Evolutionary conservation across 768 basidiomycete species (phyloP).

Genomic region (Lanmaoa pseudosensibilis): DNA sequence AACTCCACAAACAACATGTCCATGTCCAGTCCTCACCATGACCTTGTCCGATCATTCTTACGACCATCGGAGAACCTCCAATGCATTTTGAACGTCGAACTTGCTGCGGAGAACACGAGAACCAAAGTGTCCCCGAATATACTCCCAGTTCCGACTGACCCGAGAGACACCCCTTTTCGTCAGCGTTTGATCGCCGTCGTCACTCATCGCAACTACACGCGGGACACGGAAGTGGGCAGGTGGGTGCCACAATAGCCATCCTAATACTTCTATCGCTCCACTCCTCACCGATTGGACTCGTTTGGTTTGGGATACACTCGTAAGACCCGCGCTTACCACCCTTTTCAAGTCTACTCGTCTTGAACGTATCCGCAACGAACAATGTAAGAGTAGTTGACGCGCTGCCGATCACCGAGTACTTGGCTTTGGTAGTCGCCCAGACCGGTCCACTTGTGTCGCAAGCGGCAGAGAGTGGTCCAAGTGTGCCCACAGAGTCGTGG

Average conservation of each 20-base stretch:
- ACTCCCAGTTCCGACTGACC: background rate
- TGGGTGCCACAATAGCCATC: constrained; percentile 25
- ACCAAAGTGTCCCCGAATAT: background rate
- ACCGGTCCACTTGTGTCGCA: constrained; percentile 41
- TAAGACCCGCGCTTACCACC: constrained; percentile 2
- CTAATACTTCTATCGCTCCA: no score
- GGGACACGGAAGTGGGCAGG: constrained; percentile 55
- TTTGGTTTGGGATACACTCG: background rate
- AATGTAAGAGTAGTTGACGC: constrained; percentile 10
- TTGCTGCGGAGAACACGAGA: constrained; percentile 7
- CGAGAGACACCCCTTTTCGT: background rate
- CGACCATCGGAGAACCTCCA: constrained; percentile 48
- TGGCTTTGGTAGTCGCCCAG: constrained; percentile 60
- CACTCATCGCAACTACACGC: constrained; percentile 44
- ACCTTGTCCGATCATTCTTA: constrained; percentile 26
- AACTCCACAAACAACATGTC: constrained; percentile 4
- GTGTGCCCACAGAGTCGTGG: constrained; percentile 35
- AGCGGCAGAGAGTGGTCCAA: constrained; percentile 22
- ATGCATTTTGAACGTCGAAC: constrained; percentile 43
- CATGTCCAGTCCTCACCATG: background rate
- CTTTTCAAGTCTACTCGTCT: constrained; percentile 21
- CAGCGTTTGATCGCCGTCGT: constrained; percentile 44
- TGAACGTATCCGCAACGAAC: background rate
- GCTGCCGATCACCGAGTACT: constrained; percentile 54
- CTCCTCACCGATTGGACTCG: background rate